Conservation (phyloP, 345 rosid species). For the Hirschfeldia incana region DNA sequence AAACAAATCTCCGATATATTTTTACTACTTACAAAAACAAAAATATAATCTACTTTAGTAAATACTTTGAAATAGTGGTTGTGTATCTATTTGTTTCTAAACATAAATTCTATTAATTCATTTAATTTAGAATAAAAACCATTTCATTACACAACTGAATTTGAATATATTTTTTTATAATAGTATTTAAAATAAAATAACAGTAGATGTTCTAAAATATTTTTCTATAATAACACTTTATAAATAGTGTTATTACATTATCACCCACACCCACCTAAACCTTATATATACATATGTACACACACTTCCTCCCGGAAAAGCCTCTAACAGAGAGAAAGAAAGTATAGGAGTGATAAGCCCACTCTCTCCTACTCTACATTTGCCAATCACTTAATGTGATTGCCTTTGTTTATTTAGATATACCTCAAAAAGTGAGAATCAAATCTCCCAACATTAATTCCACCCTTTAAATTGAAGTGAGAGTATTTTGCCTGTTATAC, state of each 20-base stretch:
- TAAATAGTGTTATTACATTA: not conserved
- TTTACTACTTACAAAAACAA: not conserved
- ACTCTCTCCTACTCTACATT: constrained; percentile 1
- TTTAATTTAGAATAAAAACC: not conserved
- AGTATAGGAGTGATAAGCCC: constrained; percentile 7
- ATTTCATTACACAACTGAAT: not conserved
- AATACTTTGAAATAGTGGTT: not conserved
- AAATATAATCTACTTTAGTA: not conserved
- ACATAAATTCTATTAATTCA: not conserved
- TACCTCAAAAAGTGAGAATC: constrained; percentile 11
- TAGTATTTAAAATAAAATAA: not conserved
- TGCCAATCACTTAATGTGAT: constrained; percentile 21
- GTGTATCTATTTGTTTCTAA: not conserved
- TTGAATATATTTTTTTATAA: not conserved
- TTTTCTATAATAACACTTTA: not conserved
- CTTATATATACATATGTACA: constrained; percentile 22
- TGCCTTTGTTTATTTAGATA: constrained; percentile 7
- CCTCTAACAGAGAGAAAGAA: not conserved
- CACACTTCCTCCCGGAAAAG: not conserved
- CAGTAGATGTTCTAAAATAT: not conserved
- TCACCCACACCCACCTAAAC: constrained; percentile 13
- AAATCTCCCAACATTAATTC: constrained; percentile 2
- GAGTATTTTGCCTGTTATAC: not conserved
- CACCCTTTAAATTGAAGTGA: constrained; percentile 18
- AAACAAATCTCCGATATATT: not conserved